phyloP scores from a whole-genome alignment of 805 yeast genomes.

The Torulaspora maleeae region DNA sequence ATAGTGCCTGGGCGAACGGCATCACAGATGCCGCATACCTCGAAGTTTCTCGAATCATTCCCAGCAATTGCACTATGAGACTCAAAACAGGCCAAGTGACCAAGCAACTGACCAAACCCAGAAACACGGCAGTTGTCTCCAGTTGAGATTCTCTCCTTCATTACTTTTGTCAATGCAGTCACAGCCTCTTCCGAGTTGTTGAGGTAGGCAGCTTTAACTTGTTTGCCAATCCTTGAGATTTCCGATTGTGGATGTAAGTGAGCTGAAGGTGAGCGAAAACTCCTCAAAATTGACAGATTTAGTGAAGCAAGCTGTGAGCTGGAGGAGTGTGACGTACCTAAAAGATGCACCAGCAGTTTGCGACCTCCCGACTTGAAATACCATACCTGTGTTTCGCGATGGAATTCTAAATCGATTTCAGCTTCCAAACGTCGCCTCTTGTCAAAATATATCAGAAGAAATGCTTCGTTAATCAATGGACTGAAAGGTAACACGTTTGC shows the following conservation, averaged over 20 bases:
- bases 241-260: neutral
- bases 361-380: slow-evolving; percentile 5
- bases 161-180: neutral
- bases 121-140: neutral
- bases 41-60: slow-evolving; percentile 8
- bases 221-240: neutral
- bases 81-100: slow-evolving; percentile 26
- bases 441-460: slow-evolving; percentile 24
- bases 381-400: slow-evolving; percentile 15
- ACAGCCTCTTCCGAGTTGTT: neutral
- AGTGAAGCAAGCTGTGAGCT: neutral
- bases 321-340: neutral
- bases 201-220: neutral
- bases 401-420: slow-evolving; percentile 1
- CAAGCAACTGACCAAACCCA: slow-evolving; percentile 15
- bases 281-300: neutral
- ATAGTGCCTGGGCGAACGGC: slow-evolving; percentile 11
- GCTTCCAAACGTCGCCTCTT: slow-evolving; percentile 16
- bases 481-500: slow-evolving; percentile 5
- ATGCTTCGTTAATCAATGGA: slow-evolving; percentile 16
- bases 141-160: neutral
- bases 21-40: slow-evolving; percentile 26
- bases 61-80: neutral
- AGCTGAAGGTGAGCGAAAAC: neutral
- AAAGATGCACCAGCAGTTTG: neutral